These are phyloP conservation scores for Arachis hypogaea DNA, from an alignment of 306 rosid genomes.

Conservation along the genomic window DNA sequence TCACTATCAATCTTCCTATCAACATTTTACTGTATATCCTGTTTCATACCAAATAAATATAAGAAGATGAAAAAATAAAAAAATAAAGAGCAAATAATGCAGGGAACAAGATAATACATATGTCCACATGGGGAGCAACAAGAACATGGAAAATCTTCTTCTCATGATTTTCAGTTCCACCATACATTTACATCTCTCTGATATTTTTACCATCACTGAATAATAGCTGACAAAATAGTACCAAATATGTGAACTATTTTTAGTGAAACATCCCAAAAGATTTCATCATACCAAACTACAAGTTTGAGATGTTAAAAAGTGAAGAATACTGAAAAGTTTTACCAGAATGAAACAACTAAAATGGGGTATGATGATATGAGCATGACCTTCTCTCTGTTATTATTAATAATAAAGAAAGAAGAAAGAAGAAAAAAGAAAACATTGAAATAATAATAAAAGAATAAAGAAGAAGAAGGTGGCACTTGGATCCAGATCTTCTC, in stretches of 20 bases:
- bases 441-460: conserved; percentile 56
- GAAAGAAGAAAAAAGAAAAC: conserved; percentile 30
- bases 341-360: conserved; percentile 30
- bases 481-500: conserved; percentile 78
- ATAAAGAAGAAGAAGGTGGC: conserved; percentile 61
- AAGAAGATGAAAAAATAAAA: conserved; percentile 24
- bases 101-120: conserved; percentile 41
- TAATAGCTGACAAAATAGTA: conserved; percentile 40
- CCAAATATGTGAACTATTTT: conserved; percentile 41
- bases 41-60: conserved; percentile 38
- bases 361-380: conserved; percentile 41
- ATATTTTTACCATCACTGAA: conserved; percentile 33
- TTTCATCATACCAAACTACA: conserved; percentile 41
- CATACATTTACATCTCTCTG: conserved; percentile 35
- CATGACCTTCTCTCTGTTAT: conserved; percentile 36
- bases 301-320: conserved; percentile 35
- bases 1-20: conserved; percentile 41
- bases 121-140: conserved; percentile 47
- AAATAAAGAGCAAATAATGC: conserved; percentile 44
- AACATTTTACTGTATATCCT: conserved; percentile 37
- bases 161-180: conserved; percentile 48
- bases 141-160: conserved; percentile 40
- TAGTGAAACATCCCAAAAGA: conserved; percentile 39
- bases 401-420: conserved; percentile 49
- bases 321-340: conserved; percentile 6